Percentiles rank a stretch among this genome's conserved stretches.
phyloP scores from a whole-genome alignment of 2,329 filamentous ascomycete genomes.

The Fusarium brachygibbosum region DNA sequence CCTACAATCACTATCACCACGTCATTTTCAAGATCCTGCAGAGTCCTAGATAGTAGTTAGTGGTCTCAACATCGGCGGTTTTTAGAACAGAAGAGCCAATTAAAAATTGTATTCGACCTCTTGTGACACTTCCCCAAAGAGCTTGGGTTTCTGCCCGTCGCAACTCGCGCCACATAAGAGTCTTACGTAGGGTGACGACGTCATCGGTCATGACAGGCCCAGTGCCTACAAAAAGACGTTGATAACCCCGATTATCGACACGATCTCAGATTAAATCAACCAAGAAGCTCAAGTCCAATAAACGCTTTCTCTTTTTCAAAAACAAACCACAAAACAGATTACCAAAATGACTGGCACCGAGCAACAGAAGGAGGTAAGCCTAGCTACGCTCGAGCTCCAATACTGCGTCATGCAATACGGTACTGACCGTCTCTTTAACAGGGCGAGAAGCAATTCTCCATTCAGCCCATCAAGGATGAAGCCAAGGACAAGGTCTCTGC shows the following conservation, averaged over 20 bases:
- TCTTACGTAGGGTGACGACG: conserved; percentile 47
- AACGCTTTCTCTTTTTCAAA: conserved; percentile 5
- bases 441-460: conserved; percentile 61
- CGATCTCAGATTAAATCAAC: conserved; percentile 15
- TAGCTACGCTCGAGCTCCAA: not conserved
- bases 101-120: conserved; percentile 18
- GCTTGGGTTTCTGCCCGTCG: conserved; percentile 34
- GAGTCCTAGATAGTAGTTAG: conserved; percentile 26
- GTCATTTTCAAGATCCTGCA: conserved; percentile 37
- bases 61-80: conserved; percentile 24
- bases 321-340: conserved; percentile 14
- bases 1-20: conserved; percentile 26
- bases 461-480: conserved; percentile 61
- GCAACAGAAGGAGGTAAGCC: conserved; percentile 51
- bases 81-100: conserved; percentile 22
- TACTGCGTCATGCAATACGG: not conserved
- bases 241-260: conserved; percentile 14
- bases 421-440: conserved; percentile 37
- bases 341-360: conserved; percentile 50
- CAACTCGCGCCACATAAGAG: conserved; percentile 35
- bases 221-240: conserved; percentile 45
- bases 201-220: conserved; percentile 43
- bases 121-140: conserved; percentile 40
- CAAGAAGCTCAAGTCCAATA: conserved; percentile 14
- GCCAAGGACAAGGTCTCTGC: conserved; percentile 63